Conservation (phyloP, 441 rosid genomes). For the Populus hybrid region DNA sequence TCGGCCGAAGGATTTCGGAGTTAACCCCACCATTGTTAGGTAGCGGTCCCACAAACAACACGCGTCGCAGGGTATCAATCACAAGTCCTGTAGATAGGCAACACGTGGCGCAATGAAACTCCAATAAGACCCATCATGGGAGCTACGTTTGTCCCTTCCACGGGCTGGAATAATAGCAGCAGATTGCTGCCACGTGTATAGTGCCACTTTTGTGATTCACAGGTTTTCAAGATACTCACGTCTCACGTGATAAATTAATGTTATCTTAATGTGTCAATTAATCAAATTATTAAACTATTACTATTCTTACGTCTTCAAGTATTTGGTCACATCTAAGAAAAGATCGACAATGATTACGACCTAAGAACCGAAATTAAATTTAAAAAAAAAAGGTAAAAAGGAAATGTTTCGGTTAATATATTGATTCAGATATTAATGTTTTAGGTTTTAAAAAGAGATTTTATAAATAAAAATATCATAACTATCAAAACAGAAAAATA, state of each 20-base stretch:
- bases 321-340: neutral
- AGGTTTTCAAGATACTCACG: slow-evolving; percentile 34
- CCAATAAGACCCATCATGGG: slow-evolving; percentile 1
- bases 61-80: slow-evolving; percentile 23
- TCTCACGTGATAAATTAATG: slow-evolving; percentile 32
- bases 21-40: slow-evolving; percentile 29
- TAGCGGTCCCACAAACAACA: slow-evolving; percentile 14
- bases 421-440: no score
- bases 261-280: slow-evolving; percentile 4
- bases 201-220: neutral
- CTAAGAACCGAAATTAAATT: no score
- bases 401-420: no score
- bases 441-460: no score
- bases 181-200: slow-evolving; percentile 33
- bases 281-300: neutral
- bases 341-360: neutral
- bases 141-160: slow-evolving; percentile 28
- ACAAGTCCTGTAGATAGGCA: neutral
- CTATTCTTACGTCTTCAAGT: neutral
- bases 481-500: no score
- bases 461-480: no score
- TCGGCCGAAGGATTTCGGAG: slow-evolving; percentile 34
- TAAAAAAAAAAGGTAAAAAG: no score
- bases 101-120: slow-evolving; percentile 23
- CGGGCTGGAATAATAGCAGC: slow-evolving; percentile 5